Conservation (phyloP, 2,329 filamentous ascomycete species). For the Zymoseptoria ardabiliae region DNA sequence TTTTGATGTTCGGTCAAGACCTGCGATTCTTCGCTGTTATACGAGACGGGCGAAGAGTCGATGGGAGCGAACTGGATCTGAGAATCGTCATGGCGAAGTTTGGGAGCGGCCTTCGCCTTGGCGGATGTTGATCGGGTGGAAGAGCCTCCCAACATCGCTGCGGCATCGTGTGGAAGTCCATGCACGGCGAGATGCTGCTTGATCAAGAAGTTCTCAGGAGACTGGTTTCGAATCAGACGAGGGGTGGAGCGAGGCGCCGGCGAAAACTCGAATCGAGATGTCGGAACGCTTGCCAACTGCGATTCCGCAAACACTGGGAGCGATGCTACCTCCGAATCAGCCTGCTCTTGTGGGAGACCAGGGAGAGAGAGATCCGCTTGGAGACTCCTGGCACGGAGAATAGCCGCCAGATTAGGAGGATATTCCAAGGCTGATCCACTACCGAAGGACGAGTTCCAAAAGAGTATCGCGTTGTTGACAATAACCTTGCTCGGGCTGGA, state of each 20-base stretch:
- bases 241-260: not conserved
- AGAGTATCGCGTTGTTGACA: conserved; percentile 45
- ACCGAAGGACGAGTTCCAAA: conserved; percentile 68
- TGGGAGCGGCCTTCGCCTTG: conserved; percentile 36
- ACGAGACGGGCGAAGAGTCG: conserved; percentile 45
- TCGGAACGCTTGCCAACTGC: conserved; percentile 2
- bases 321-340: conserved; percentile 30
- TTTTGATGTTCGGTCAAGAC: conserved; percentile 70
- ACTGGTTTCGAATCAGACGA: not conserved
- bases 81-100: conserved; percentile 69
- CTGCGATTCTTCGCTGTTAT: conserved; percentile 54
- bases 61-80: conserved; percentile 71
- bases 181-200: conserved; percentile 17
- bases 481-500: conserved; percentile 45
- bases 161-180: conserved; percentile 5
- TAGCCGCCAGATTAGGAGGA: conserved; percentile 55
- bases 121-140: not conserved
- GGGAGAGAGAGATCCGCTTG: conserved; percentile 47
- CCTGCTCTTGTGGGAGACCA: conserved; percentile 35
- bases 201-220: conserved; percentile 14
- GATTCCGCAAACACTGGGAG: conserved; percentile 23
- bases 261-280: not conserved
- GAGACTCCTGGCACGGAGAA: conserved; percentile 54
- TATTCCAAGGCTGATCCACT: conserved; percentile 50
- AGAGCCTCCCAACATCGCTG: not conserved